Base-by-base conservation (phyloP, 768 basidiomycete genomes). In the Tylopilus sp. region DNA sequence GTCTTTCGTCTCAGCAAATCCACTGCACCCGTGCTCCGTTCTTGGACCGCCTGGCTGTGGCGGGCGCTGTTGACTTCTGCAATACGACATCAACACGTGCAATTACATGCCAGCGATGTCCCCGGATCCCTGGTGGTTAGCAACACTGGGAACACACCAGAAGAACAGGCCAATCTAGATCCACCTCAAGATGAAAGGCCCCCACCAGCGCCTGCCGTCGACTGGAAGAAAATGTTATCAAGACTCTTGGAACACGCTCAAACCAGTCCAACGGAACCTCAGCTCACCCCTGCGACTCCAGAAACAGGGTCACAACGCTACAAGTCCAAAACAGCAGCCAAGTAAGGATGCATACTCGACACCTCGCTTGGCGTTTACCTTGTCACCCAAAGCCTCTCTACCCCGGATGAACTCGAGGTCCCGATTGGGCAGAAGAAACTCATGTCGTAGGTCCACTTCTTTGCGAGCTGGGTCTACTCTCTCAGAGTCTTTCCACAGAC, bases 271-370 rank as follows among this genome's bases (percentile, higher is more conserved):
- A 26, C 8, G 26, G 26, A 26, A 26, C 26, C 4, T 26, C 4
- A 26, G 26, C 26, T 26, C 26, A 26, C 8, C 26, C 26, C 56
- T 17, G 45, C 48, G 12, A 58, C 38, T 20, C 60, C 51, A 0
- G 60, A 54, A 8, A 3, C 23, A 13, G 48, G 22, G 17, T 62
- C 56, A 38, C 51, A 26, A 35, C 45, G 59, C 6, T 60, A 62
- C 40, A 20, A 35, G 10, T 10, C 13, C 8, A 50, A 20, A 51
- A 26, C 18, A 17, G 31, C 30, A 8, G 12, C 3, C 12, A 36
- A 13, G 58, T 58, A 43, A 11, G 50, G 9, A 21, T 20, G 4
- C n/a, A 11, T 26, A 8, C 26, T 3, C 17, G 8, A 11, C 21
- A n/a, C 22, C 2, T n/a, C 39, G 28, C 22, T 22, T 26, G 26